Percentiles rank a stretch among this genome's conserved stretches.
These are phyloP conservation scores for Cytidiella melzeri DNA, from an alignment of 768 basidiomycete species.

Conservation along the genomic window DNA sequence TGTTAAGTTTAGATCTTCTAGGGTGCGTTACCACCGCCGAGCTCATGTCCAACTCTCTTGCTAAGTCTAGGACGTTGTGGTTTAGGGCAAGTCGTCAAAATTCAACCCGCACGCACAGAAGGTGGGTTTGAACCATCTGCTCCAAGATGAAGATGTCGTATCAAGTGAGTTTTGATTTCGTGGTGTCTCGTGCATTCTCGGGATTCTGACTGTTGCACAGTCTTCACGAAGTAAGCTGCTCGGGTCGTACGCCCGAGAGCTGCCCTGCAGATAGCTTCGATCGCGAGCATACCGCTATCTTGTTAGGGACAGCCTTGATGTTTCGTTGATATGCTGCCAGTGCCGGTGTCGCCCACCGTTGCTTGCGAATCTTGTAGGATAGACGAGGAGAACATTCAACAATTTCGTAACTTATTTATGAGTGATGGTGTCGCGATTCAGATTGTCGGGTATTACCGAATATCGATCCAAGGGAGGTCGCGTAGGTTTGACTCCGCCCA, in stretches of 20 bases:
- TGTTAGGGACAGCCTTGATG: no score
- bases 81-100: slow-evolving; percentile 87
- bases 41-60: background rate
- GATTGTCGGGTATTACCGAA: no score
- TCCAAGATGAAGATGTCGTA: slow-evolving; percentile 85
- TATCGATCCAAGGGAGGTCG: no score
- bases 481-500: no score
- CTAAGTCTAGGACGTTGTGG: background rate
- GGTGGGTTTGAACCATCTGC: slow-evolving; percentile 77
- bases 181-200: background rate
- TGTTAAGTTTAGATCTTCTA: background rate
- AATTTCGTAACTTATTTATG: no score
- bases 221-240: slow-evolving; percentile 30
- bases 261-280: background rate
- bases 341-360: no score
- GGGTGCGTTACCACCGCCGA: background rate
- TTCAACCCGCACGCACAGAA: slow-evolving; percentile 94
- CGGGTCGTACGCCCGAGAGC: background rate
- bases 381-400: no score
- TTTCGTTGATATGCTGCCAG: no score
- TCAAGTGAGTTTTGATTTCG: slow-evolving; percentile 54
- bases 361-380: no score
- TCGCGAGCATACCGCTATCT: no score
- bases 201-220: slow-evolving; percentile 15
- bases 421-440: no score